Evolutionary conservation across 495 filamentous ascomycete genomes (phyloP), one percentile per base, ranked within the genome.

Genomic region (Penicillium odoratum): DNA sequence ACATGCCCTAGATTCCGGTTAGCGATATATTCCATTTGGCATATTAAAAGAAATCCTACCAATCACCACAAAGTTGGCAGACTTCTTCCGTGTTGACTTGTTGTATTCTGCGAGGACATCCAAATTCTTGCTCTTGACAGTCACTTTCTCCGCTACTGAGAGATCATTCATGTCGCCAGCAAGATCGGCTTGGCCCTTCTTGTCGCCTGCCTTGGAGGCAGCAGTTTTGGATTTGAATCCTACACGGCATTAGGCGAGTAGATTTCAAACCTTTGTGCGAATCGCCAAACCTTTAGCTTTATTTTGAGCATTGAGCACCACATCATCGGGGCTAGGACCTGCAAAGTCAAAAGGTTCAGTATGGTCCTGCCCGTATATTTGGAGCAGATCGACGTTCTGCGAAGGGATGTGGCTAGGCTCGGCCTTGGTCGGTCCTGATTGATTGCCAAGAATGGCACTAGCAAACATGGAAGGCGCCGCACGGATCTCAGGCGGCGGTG

Each of bases 61-160:
- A 64, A 98, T 93, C 5, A 98, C 94, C 11, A 97, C 93, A 75
- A 98, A 98, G 64, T 91, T 97, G 48, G 91, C 92, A 36, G 83
- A 84, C 55, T 88, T 88, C 72, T 97, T 98, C 59, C 78, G 78
- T 40, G 84, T 85, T 25, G 82, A 79, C 56, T 88, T 92, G 64
- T 87, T 82, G 64, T 89, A 94, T 61, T 93, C 93, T 44, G 85
- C 83, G 10, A 93, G 62, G 5, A 98, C 92, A 68, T 98, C 83
- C 16, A 98, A 72, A 55, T 92, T 92, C 68, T 93, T 96, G 67
- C 88, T 92, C 69, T 87, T 92, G 11, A 88, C 84, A 42, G 85
- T 84, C 1, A 88, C 84, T 38, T 85, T 79, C 60, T 91, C 88
- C 58, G 85, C 84, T 13, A 95, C 75, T 48, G 79, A 85, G 33